Percentiles rank a stretch among this genome's conserved stretches.
Conservation (phyloP, 768 basidiomycete species). For the Postia placenta region DNA sequence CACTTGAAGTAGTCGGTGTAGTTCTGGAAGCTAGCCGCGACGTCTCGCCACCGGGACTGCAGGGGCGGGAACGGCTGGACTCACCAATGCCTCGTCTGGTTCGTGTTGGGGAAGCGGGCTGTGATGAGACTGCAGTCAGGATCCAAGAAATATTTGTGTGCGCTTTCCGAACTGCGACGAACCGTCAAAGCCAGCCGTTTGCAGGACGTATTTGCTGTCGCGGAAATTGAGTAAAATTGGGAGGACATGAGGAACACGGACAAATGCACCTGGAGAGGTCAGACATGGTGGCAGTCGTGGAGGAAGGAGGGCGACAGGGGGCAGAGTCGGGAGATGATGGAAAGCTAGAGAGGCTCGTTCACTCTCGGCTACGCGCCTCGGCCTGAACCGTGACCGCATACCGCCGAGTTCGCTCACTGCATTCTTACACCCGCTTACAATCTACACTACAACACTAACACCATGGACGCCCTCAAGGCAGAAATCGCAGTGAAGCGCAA, state of each 20-base stretch:
- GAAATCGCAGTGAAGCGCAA: slow-evolving; percentile 89
- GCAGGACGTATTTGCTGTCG: slow-evolving; percentile 76
- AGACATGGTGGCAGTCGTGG: slow-evolving; percentile 39
- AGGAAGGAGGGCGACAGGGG: neutral
- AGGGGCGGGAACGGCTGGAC: slow-evolving; percentile 15
- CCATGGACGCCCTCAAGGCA: slow-evolving; percentile 87
- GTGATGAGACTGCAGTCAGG: slow-evolving; percentile 11
- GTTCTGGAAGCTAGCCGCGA: slow-evolving; percentile 71
- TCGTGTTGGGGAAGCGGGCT: slow-evolving; percentile 88
- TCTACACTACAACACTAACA: neutral
- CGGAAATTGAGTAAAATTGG: neutral
- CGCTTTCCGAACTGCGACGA: slow-evolving; percentile 19
- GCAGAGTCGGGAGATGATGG: slow-evolving; percentile 5
- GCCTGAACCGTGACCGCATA: slow-evolving; percentile 1
- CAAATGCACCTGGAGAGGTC: slow-evolving; percentile 40
- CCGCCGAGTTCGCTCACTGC: neutral
- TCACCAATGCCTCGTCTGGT: slow-evolving; percentile 97
- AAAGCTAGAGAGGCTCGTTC: slow-evolving; percentile 5
- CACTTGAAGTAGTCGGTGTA: slow-evolving; percentile 99
- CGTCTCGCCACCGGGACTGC: neutral
- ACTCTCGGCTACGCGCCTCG: slow-evolving; percentile 9
- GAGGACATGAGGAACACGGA: slow-evolving; percentile 12
- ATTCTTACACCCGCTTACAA: neutral
- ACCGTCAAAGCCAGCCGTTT: slow-evolving; percentile 96
- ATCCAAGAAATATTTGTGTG: slow-evolving; percentile 2